Base-by-base conservation (phyloP, 805 yeast species). In the Starmerella bacillaris region DNA sequence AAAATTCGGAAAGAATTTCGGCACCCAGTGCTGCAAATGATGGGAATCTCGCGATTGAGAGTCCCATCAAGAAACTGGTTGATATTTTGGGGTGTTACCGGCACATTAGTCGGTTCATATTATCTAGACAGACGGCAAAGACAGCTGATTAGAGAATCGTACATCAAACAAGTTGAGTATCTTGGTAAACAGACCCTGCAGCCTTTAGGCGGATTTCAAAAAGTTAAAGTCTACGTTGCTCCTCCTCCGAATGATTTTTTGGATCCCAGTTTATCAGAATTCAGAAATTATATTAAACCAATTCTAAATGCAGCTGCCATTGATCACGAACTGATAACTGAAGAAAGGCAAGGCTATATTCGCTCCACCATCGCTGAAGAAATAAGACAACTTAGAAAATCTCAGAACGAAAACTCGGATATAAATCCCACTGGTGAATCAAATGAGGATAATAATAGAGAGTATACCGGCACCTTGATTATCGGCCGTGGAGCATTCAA, bases 171-270 rank as follows among this genome's bases (percentile, higher is more conserved):
- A 34, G 92, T 80, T 2, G 58, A 69, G 30, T 57, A 54, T 12
- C 53, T 67, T 30, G 70, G 86, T 11, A 51, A 67, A 18, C 61
- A 53, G 19, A 66, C 68, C 14, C 47, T 73, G 29, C 33, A 29
- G 2, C 54, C 72, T 1, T 58, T 68, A 38, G 63, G 65, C 36
- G 48, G 67, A 16, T 80, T 94, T 2, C 65, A 98, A 39, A 78
- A 74, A 46, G 60, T 89, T 31, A 71, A 78, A 2, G 72, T 89
- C 2, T 84, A 74, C 53, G 67, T 84, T 37, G 92, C 94, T 0
- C 98, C 98, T n/a, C 95, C 96, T 6, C 96, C 98, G 16, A 78
- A 79, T 48, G 95, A 86, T 53, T 79, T 71, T 46, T 57, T 86
- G 33, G 89, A 74, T 28, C 75, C 72, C 37, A 71, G 86, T 8